These are phyloP conservation scores for Pseudonitzschia delicatissima DNA, from an alignment of 108 stramenopile species.

Conservation along the genomic window DNA sequence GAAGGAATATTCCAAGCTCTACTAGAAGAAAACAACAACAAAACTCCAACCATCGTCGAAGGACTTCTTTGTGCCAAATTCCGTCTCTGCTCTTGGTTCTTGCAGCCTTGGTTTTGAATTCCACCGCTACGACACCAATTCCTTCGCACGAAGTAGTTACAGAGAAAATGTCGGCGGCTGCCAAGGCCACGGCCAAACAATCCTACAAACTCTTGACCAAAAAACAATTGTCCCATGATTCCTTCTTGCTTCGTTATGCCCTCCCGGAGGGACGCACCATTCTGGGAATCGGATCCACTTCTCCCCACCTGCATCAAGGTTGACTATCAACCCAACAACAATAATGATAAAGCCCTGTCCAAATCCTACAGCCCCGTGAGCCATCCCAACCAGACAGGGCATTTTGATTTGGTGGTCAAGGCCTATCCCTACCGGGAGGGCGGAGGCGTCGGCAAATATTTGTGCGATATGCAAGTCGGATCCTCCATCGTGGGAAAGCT, in stretches of 20 bases:
- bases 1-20: too few species aligned
- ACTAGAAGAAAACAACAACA: too few species aligned
- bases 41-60: too few species aligned
- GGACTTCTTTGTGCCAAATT: too few species aligned
- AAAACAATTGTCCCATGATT: constrained; percentile 15
- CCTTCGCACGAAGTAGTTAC: background rate
- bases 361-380: constrained; percentile 32
- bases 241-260: constrained; percentile 18
- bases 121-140: background rate
- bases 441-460: constrained; percentile 30
- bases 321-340: constrained; percentile 6
- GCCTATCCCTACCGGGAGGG: constrained; percentile 27
- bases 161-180: background rate
- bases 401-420: constrained; percentile 38
- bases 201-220: constrained; percentile 21
- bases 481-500: background rate
- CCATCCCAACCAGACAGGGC: constrained; percentile 13
- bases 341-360: constrained; percentile 5
- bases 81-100: background rate
- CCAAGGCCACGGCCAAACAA: background rate
- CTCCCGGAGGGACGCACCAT: constrained; percentile 14
- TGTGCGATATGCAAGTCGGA: constrained; percentile 23
- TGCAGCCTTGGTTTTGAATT: background rate
- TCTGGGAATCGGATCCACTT: constrained; percentile 8
- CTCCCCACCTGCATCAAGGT: constrained; percentile 37